phyloP scores from a whole-genome alignment of 257 asterid genomes.

The Scutellaria minor region DNA sequence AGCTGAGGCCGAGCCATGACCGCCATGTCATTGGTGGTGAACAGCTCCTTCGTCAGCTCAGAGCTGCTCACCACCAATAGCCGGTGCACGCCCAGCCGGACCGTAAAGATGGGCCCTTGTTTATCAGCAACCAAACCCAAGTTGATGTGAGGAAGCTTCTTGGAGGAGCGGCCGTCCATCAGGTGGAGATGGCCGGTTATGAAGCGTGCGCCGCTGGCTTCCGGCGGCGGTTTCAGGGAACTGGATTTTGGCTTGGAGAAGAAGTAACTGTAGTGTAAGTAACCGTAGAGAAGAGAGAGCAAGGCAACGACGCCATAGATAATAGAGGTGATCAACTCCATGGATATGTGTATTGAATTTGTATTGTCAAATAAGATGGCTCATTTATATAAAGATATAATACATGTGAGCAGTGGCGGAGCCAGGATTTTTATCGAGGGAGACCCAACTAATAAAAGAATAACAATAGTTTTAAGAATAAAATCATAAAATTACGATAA shows the following conservation, averaged over 20 bases:
- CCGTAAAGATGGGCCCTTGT: not conserved
- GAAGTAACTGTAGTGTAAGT: not conserved
- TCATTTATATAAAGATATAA: no score
- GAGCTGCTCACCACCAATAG: slow-evolving; percentile 29
- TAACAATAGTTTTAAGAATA: no score
- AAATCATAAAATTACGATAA: no score
- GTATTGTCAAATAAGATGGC: no score
- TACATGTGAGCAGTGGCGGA: no score
- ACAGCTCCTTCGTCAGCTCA: slow-evolving; percentile 1
- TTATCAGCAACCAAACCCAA: slow-evolving; percentile 3
- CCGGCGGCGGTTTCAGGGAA: slow-evolving; percentile 4
- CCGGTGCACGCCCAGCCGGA: slow-evolving; percentile 26
- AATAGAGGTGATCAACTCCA: not conserved
- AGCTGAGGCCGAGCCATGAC: slow-evolving; percentile 10
- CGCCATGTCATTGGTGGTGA: slow-evolving; percentile 32
- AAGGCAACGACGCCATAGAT: not conserved
- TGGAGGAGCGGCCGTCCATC: not conserved
- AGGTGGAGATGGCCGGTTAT: slow-evolving; percentile 32
- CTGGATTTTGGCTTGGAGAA: not conserved
- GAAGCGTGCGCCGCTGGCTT: slow-evolving; percentile 30
- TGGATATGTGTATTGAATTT: not conserved
- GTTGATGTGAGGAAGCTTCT: slow-evolving; percentile 8
- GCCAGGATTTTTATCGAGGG: no score
- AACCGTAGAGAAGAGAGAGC: not conserved
- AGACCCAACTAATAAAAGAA: no score